Evolutionary conservation across 352 stramenopile genomes (phyloP), one percentile per base, ranked within the genome.

Genomic region (Saprolegnia parasitica): DNA sequence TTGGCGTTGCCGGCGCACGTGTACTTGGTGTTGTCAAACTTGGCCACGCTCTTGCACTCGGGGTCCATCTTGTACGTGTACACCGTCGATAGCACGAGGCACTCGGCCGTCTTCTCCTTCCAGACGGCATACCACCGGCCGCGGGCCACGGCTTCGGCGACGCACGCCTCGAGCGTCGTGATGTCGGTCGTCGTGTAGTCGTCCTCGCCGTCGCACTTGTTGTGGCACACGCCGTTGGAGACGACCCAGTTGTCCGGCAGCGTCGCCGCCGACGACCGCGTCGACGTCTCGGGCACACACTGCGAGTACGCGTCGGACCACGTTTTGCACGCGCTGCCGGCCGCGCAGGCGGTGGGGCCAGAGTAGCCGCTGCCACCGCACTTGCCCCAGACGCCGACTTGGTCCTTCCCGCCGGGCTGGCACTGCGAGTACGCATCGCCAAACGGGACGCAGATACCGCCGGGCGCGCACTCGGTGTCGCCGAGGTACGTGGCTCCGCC

Each of bases 361-460:
- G n/a, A 62, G 63, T 61, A 70, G 8, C 23, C 20, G 9, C 47
- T 29, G 26, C 63, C 63, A 45, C 46, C 63, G 47, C 63, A 70
- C 29, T 70, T 45, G 15, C 39, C 29, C 50, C 35, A 62, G 1
- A 35, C 26, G 16, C 29, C 42, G 29, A 70, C 18, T 18, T 39
- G 45, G n/a, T 52, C 42, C 20, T 15, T 32, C 13, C 42, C 42
- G 18, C 42, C 42, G 13, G 62, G 62, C 13, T 60, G 18, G 45
- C 62, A 68, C 29, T 68, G 62, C 16, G 62, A 56, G 50, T 68
- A 68, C 20, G 16, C 64, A 32, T 67, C 60, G 32, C 21, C 40
- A n/a, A 55, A 23, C 13, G 11, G 9, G 21, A 46, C 2, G 49
- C 61, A 67, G 1, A 29, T 21, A 2, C 40, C 26, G 49, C 39